Evolutionary conservation across 148 eudicot genomes (phyloP).

Genomic region (Vaccinium corymbosum): DNA sequence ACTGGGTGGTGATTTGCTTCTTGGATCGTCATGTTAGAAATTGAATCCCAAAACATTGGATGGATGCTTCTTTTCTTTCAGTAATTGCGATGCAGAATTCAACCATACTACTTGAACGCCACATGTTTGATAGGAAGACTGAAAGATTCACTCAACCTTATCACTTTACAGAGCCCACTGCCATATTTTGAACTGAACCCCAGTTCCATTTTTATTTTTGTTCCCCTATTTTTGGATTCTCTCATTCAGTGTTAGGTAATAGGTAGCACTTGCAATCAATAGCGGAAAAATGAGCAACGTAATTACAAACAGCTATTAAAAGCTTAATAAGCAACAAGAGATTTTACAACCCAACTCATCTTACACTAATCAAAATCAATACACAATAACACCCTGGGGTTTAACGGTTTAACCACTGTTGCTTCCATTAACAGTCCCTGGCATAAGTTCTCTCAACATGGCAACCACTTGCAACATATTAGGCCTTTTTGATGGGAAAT

Average conservation of each 20-base stretch:
- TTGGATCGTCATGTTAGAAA: background rate
- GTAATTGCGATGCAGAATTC: background rate
- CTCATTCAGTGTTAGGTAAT: background rate
- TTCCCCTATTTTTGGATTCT: background rate
- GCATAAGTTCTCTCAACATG: conserved; percentile 73
- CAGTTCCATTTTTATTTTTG: background rate
- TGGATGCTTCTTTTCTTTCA: background rate
- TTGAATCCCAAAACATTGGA: background rate
- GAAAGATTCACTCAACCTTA: background rate
- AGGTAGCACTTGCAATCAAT: background rate
- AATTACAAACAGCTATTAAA: conserved; percentile 9
- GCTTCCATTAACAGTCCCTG: conserved; percentile 25
- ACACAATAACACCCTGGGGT: background rate
- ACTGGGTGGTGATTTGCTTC: background rate
- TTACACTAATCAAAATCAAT: conserved; percentile 12
- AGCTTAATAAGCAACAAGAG: background rate
- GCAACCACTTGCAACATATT: conserved; percentile 93
- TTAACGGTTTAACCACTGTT: conserved; percentile 22
- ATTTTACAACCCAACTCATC: conserved; percentile 13
- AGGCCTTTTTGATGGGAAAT: conserved; percentile 92
- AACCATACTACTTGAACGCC: background rate
- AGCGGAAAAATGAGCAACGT: background rate
- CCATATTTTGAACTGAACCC: background rate
- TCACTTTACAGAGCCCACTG: background rate
- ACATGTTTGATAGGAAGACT: conserved; percentile 6